phyloP scores from a whole-genome alignment of 768 basidiomycete genomes.

The Clitopilus hobsonii region DNA sequence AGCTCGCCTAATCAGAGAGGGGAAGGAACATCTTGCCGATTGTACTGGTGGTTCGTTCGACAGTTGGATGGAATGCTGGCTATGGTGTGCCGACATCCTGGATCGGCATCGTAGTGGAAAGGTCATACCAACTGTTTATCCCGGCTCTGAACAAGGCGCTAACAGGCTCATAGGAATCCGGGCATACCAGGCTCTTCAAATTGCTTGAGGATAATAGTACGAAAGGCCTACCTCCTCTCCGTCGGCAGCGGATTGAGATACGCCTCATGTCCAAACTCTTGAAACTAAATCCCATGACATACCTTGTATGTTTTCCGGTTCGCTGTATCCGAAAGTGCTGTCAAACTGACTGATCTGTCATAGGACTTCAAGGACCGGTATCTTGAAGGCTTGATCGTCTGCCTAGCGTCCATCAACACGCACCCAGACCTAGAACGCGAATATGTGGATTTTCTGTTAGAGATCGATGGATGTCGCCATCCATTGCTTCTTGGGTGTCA shows the following conservation, averaged over 20 bases:
- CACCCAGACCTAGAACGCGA: conserved; percentile 19
- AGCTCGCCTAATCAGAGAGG: conserved; percentile 23
- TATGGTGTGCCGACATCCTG: conserved; percentile 60
- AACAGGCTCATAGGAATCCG: background rate
- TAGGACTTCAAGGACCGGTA: conserved; percentile 48
- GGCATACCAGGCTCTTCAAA: conserved; percentile 60
- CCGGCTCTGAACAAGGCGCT: background rate
- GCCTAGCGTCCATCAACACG: conserved; percentile 32
- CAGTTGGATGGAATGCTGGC: conserved; percentile 67
- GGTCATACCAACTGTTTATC: conserved; percentile 8
- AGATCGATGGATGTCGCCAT: conserved; percentile 28
- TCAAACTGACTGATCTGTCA: conserved; percentile 1
- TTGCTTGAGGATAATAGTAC: conserved; percentile 50
- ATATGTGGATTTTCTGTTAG: background rate
- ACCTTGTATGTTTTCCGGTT: conserved; percentile 38
- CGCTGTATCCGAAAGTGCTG: background rate
- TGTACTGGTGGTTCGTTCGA: conserved; percentile 23
- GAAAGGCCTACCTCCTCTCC: conserved; percentile 44
- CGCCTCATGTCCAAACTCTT: conserved; percentile 56
- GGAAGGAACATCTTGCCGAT: background rate
- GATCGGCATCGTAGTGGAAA: conserved; percentile 30
- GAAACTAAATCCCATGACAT: conserved; percentile 55
- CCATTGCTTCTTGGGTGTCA: conserved; percentile 5
- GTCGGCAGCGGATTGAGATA: conserved; percentile 56
- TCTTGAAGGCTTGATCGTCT: conserved; percentile 47